Evolutionary conservation across 2,329 filamentous ascomycete genomes (phyloP).

Genomic region (Thelonectria blattea): DNA sequence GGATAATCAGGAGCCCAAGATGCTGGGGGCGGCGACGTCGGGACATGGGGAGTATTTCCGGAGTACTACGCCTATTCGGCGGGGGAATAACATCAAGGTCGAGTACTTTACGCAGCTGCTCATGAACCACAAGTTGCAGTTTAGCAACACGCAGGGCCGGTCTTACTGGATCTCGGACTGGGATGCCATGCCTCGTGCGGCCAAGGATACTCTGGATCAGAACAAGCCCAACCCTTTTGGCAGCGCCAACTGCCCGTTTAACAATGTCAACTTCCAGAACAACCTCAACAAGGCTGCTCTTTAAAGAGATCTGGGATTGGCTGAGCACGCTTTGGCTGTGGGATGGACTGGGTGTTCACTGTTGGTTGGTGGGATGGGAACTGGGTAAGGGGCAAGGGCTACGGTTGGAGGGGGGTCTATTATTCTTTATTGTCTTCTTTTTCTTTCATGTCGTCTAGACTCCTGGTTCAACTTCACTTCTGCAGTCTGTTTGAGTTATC

Average conservation of each 20-base stretch:
- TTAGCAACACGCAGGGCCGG: constrained; percentile 44
- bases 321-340: no score
- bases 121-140: constrained; percentile 45
- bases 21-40: constrained; percentile 45
- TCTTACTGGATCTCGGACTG: constrained; percentile 51
- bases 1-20: constrained; percentile 28
- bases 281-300: constrained; percentile 26
- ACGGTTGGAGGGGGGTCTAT: no score
- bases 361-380: no score
- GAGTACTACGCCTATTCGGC: constrained; percentile 27
- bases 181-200: constrained; percentile 46
- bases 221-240: constrained; percentile 45
- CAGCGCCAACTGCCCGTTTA: constrained; percentile 50
- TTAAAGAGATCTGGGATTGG: background rate
- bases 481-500: no score
- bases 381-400: no score
- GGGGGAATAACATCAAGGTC: constrained; percentile 36
- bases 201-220: constrained; percentile 43
- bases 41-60: constrained; percentile 45
- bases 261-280: constrained; percentile 35
- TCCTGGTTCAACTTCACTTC: no score
- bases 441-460: no score
- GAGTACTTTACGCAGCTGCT: constrained; percentile 42
- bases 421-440: no score
- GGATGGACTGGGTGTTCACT: no score